These are phyloP conservation scores for Luffa acutangula DNA, from an alignment of 306 rosid genomes.

Conservation along the genomic window DNA sequence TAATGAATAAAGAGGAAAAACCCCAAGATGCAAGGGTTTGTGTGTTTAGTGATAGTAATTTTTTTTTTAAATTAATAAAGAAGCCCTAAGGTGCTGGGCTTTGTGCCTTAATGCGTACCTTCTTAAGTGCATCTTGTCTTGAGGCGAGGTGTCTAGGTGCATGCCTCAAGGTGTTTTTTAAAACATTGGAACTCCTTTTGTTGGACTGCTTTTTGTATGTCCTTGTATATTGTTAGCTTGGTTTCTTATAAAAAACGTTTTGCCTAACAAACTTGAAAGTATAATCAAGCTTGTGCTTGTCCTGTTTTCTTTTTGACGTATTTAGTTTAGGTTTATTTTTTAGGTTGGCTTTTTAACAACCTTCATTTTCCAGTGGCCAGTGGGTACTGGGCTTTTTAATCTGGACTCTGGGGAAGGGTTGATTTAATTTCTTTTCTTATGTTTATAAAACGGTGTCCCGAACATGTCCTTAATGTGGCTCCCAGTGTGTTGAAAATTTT, in stretches of 20 bases:
- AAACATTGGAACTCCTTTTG: too few species aligned
- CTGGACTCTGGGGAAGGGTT: not conserved
- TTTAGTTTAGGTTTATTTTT: not conserved
- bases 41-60: too few species aligned
- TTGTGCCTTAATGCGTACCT: too few species aligned
- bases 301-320: not conserved
- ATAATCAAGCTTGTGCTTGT: not conserved
- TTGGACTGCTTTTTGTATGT: not conserved
- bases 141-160: too few species aligned
- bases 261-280: not conserved
- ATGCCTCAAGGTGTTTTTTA: too few species aligned
- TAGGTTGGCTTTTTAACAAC: not conserved
- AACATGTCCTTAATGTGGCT: not conserved
- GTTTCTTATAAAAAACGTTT: not conserved
- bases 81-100: too few species aligned
- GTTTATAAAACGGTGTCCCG: not conserved
- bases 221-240: not conserved
- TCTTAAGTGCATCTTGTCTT: too few species aligned
- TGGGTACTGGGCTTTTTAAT: not conserved
- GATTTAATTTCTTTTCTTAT: not conserved
- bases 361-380: not conserved
- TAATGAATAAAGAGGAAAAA: too few species aligned
- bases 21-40: too few species aligned
- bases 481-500: not conserved
- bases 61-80: too few species aligned